Conservation (phyloP, 169 alveolate genomes). For the Plasmodium knowlesi region DNA sequence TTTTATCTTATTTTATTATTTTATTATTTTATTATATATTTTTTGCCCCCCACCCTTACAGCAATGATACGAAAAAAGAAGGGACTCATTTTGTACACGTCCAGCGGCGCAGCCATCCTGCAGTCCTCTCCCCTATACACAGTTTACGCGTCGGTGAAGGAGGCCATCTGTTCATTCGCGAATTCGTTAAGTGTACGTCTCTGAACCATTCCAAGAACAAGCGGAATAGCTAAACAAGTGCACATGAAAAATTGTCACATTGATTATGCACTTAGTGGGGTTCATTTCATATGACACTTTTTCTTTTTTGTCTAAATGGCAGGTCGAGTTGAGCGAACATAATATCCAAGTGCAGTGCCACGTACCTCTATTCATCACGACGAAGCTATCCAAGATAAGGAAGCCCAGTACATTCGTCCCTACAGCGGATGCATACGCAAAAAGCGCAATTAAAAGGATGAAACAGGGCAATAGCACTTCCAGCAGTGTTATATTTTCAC, state of each 20-base stretch:
- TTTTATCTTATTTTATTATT: not conserved
- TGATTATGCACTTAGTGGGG: not conserved
- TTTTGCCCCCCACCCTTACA: not conserved
- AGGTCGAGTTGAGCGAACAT: conserved; percentile 71
- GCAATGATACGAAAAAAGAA: conserved; percentile 63
- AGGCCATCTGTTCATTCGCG: conserved; percentile 75
- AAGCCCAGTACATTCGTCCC: conserved; percentile 77
- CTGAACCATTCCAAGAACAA: not conserved
- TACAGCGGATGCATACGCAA: conserved; percentile 72
- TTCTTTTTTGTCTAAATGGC: conserved; percentile 1
- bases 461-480: conserved; percentile 28
- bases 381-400: conserved; percentile 77
- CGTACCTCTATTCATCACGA: conserved; percentile 73
- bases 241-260: not conserved
- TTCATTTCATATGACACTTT: not conserved
- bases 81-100: conserved; percentile 78
- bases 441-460: conserved; percentile 38
- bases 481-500: conserved; percentile 62
- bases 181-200: conserved; percentile 52
- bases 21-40: no score
- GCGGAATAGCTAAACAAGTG: not conserved
- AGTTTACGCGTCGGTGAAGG: conserved; percentile 78
- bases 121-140: conserved; percentile 78
- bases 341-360: conserved; percentile 79
- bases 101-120: conserved; percentile 78